Percentiles rank a stretch among this genome's conserved stretches.
These are phyloP conservation scores for Corrigiola litoralis DNA, from an alignment of 179 eudicot genomes.

Conservation along the genomic window DNA sequence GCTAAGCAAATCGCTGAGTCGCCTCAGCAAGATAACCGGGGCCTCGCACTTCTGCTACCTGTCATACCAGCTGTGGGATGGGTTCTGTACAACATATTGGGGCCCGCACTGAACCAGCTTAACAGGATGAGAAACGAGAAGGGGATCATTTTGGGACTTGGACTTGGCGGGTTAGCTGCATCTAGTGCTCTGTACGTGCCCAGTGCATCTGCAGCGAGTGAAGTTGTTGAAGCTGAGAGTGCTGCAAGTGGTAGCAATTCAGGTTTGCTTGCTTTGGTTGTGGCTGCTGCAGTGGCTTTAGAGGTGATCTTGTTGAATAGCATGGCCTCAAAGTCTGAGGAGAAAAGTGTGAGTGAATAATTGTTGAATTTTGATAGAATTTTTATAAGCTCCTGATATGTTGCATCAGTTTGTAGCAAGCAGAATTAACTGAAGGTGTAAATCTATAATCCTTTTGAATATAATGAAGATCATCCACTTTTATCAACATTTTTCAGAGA, in stretches of 20 bases:
- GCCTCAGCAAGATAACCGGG: slow-evolving; percentile 24
- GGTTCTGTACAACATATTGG: slow-evolving; percentile 28
- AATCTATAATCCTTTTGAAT: not conserved
- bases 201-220: slow-evolving; percentile 17
- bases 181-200: not conserved
- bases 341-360: slow-evolving; percentile 6
- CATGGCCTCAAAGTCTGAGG: slow-evolving; percentile 20
- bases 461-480: too few species aligned
- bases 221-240: slow-evolving; percentile 18
- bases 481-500: too few species aligned
- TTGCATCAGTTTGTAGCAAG: not conserved
- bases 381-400: not conserved
- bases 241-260: slow-evolving; percentile 5
- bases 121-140: slow-evolving; percentile 31
- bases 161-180: slow-evolving; percentile 22
- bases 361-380: not conserved
- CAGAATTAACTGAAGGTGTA: not conserved
- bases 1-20: slow-evolving; percentile 34
- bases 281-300: slow-evolving; percentile 24
- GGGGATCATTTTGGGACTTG: slow-evolving; percentile 15
- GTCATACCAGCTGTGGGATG: slow-evolving; percentile 29
- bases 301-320: slow-evolving; percentile 25
- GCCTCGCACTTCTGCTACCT: slow-evolving; percentile 25
- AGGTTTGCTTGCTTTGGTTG: slow-evolving; percentile 14
- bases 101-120: slow-evolving; percentile 31